Evolutionary conservation across 768 basidiomycete species (phyloP).

Genomic region (Mrakia gelida): DNA sequence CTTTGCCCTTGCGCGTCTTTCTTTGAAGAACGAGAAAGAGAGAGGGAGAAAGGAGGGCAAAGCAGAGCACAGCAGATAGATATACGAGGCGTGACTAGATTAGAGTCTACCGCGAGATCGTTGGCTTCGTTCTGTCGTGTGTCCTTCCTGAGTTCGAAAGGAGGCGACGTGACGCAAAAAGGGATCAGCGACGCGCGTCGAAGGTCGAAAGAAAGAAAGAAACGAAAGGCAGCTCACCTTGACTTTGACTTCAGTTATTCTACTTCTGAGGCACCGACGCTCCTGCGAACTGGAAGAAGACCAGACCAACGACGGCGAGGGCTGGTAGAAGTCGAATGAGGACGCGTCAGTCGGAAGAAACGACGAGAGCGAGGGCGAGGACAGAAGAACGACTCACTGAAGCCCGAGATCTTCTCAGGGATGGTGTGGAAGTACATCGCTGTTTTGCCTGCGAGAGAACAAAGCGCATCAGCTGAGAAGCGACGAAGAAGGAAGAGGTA

Average conservation of each 20-base stretch:
- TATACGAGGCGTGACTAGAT: no score
- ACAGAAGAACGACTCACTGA: not conserved
- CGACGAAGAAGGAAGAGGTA: not conserved
- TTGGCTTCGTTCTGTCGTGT: no score
- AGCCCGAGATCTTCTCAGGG: constrained; percentile 28
- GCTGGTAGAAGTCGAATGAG: not conserved
- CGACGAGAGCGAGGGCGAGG: not conserved
- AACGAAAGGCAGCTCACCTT: not conserved
- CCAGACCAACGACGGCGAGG: constrained; percentile 19
- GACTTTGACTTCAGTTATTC: not conserved
- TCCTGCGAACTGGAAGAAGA: constrained; percentile 25
- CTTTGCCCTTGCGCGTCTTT: no score
- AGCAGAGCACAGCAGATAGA: no score
- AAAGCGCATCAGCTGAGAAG: no score
- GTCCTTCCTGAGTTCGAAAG: no score
- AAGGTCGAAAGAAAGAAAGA: no score
- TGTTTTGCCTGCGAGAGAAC: constrained; percentile 19
- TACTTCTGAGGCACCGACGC: constrained; percentile 5
- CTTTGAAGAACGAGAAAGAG: no score
- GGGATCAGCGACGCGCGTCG: no score
- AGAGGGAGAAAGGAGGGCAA: no score
- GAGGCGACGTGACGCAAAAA: no score
- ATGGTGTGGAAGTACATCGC: constrained; percentile 33
- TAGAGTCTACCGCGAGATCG: no score
- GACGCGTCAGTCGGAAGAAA: not conserved